Evolutionary conservation across 2,329 filamentous ascomycete genomes (phyloP).

Genomic region (Pseudogymnoascus sp.): DNA sequence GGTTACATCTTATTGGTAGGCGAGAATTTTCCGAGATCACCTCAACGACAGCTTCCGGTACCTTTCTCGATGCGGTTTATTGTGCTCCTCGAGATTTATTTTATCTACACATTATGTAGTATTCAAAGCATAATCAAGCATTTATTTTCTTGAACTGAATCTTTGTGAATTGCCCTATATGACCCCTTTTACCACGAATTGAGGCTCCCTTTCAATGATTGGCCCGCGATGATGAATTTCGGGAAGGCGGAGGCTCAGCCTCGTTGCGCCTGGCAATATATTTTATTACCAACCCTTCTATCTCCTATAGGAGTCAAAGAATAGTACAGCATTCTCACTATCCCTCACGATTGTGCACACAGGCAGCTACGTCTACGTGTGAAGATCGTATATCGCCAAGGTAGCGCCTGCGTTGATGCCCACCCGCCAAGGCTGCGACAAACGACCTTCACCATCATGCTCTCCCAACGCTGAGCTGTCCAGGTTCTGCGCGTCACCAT

Average conservation of each 20-base stretch:
- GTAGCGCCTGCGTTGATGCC: neutral
- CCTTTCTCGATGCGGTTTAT: neutral
- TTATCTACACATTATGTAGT: constrained; percentile 7
- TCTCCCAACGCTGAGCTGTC: constrained; percentile 5
- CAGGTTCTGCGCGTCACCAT: neutral
- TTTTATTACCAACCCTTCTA: constrained; percentile 5
- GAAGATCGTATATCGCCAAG: neutral
- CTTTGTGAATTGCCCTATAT: neutral
- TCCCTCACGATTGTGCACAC: neutral
- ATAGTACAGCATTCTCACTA: neutral
- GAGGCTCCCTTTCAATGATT: neutral
- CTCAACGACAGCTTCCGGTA: constrained; percentile 1
- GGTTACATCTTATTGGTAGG: constrained; percentile 8
- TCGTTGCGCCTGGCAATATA: constrained; percentile 9
- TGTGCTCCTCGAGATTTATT: neutral
- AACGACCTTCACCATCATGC: neutral
- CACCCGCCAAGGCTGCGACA: neutral
- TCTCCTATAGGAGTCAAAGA: neutral
- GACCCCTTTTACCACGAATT: neutral
- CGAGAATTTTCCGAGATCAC: constrained; percentile 5
- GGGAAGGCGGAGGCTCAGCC: constrained; percentile 8
- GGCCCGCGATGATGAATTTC: neutral
- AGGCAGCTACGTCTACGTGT: neutral
- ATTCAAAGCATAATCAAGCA: neutral
- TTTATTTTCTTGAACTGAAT: neutral